These are phyloP conservation scores for Ostreobium quekettii DNA, from an alignment of 139 green algal species.

Conservation along the genomic window DNA sequence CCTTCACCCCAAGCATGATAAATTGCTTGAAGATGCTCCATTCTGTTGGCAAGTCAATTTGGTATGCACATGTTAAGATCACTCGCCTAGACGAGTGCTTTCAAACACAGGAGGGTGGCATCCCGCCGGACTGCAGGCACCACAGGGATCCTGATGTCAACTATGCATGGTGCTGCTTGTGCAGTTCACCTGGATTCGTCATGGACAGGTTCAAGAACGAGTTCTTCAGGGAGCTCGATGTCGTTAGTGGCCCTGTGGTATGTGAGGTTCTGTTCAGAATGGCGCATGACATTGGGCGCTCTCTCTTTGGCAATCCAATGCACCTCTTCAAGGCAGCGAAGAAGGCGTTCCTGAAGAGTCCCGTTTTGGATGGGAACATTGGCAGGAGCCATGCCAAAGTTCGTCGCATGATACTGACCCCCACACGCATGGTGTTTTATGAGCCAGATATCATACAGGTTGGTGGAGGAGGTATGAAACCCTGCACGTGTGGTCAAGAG, in stretches of 20 bases:
- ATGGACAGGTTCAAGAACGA: not conserved
- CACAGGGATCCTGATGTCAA: not conserved
- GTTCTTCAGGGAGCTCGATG: constrained; percentile 3
- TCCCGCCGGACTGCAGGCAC: not conserved
- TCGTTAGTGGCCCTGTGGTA: not conserved
- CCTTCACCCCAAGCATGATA: too few species aligned
- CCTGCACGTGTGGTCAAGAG: not conserved
- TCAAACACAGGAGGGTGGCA: too few species aligned
- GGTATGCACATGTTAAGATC: too few species aligned
- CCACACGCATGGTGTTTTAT: constrained; percentile 6
- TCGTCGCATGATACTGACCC: constrained; percentile 6
- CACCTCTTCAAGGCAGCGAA: not conserved
- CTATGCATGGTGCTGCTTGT: constrained; percentile 9
- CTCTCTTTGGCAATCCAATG: constrained; percentile 5
- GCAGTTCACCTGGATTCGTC: not conserved
- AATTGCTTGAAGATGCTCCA: too few species aligned
- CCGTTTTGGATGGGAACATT: not conserved
- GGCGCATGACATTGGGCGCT: not conserved
- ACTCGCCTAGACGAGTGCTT: too few species aligned
- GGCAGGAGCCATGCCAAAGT: not conserved
- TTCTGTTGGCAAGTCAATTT: too few species aligned
- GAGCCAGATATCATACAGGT: constrained; percentile 11
- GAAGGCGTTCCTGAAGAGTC: too few species aligned
- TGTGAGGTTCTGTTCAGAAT: not conserved
- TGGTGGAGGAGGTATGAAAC: too few species aligned